Evolutionary conservation across 305 asterid species (phyloP).

Genomic region (Ajuga reptans): DNA sequence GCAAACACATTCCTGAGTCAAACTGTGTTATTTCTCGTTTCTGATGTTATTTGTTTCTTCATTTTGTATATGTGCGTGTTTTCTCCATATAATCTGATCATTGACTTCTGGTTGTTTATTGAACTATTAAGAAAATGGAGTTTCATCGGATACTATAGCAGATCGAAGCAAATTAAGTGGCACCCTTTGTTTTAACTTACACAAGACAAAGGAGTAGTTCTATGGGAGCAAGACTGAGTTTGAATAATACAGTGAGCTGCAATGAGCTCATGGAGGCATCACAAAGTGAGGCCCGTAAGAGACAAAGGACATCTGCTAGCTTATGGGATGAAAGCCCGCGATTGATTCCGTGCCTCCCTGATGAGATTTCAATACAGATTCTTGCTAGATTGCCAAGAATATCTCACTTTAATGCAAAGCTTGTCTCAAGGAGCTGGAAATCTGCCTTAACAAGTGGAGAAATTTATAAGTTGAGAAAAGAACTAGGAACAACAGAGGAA

Average conservation of each 20-base stretch:
- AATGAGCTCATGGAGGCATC: constrained; percentile 34
- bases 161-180: constrained; percentile 12
- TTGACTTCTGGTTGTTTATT: constrained; percentile 19
- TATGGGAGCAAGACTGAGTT: constrained; percentile 72
- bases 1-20: not conserved
- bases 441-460: constrained; percentile 47
- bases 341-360: constrained; percentile 68
- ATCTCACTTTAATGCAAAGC: constrained; percentile 47
- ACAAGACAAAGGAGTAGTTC: constrained; percentile 11
- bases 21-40: not conserved
- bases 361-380: constrained; percentile 68
- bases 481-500: constrained; percentile 61
- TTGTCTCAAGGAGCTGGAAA: constrained; percentile 75
- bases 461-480: constrained; percentile 59
- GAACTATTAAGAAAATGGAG: constrained; percentile 24
- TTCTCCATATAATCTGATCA: not conserved
- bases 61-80: not conserved
- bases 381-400: constrained; percentile 71
- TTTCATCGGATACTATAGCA: constrained; percentile 3
- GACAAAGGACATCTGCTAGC: constrained; percentile 47
- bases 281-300: constrained; percentile 59
- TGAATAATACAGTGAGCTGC: constrained; percentile 32
- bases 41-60: not conserved
- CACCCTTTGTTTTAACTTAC: constrained; percentile 7
- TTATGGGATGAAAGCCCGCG: constrained; percentile 59